A percentile compares a stretch with the other conserved stretches of the same genome.
Conservation (phyloP, 768 basidiomycete genomes). For the Suillus subaureus region DNA sequence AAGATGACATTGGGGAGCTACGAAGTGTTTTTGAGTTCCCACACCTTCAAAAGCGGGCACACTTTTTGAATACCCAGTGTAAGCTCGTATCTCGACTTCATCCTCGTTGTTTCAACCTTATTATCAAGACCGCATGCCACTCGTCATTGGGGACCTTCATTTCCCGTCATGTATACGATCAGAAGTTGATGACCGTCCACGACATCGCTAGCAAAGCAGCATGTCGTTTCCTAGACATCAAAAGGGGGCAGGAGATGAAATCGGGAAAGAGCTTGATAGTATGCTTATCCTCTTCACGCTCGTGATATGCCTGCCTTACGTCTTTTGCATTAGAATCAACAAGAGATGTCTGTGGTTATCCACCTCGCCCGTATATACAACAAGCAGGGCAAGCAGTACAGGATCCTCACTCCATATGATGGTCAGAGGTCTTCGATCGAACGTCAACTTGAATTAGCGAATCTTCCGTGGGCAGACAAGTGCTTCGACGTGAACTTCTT, state of each 20-base stretch:
- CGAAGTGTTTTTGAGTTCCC: constrained; percentile 74
- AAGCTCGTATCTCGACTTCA: constrained; percentile 23
- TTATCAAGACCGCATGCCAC: constrained; percentile 78
- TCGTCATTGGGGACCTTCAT: constrained; percentile 72
- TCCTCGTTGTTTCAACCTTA: constrained; percentile 10
- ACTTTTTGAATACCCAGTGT: constrained; percentile 79
- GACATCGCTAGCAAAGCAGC: constrained; percentile 35
- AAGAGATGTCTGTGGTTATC: constrained; percentile 55
- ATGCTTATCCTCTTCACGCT: not conserved
- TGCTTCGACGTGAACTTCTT: constrained; percentile 80
- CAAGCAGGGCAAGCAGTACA: constrained; percentile 46
- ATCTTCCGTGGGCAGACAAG: constrained; percentile 60
- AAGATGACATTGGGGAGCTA: constrained; percentile 65
- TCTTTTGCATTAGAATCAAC: constrained; percentile 50
- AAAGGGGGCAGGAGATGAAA: constrained; percentile 31
- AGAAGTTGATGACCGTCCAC: constrained; percentile 60
- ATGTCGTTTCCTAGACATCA: constrained; percentile 42
- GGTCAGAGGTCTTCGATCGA: constrained; percentile 66
- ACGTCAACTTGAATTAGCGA: constrained; percentile 44
- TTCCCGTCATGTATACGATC: constrained; percentile 63
- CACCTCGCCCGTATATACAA: constrained; percentile 56
- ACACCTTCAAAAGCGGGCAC: constrained; percentile 50
- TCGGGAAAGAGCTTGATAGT: constrained; percentile 35
- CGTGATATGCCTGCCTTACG: not conserved
- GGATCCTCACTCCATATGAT: constrained; percentile 82